phyloP scores from a whole-genome alignment of 78 protist species.

The Andalucia godoyi region DNA sequence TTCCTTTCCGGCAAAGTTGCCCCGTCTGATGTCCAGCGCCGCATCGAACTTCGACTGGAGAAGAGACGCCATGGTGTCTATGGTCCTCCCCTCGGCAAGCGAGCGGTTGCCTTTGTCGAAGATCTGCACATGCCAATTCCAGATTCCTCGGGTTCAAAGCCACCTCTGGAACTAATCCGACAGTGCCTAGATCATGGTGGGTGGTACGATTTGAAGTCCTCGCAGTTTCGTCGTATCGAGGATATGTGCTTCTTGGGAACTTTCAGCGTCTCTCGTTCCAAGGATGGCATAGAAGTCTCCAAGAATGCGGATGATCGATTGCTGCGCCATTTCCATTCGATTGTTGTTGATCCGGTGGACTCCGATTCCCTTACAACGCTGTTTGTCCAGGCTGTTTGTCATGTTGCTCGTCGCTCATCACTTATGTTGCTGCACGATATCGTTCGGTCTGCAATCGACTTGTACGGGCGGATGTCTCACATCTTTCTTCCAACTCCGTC shows the following conservation, averaged over 20 bases:
- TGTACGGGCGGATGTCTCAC: background rate
- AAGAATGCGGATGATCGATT: too few species aligned
- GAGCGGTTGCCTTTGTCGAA: constrained; percentile 40
- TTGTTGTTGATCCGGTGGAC: too few species aligned
- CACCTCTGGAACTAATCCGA: constrained; percentile 58
- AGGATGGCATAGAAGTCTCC: too few species aligned
- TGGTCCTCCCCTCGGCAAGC: constrained; percentile 40
- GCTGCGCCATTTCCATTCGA: too few species aligned
- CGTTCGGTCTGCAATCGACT: background rate
- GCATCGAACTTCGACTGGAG: constrained; percentile 36
- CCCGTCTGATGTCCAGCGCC: too few species aligned
- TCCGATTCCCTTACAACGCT: too few species aligned
- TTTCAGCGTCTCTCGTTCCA: too few species aligned
- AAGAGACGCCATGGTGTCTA: constrained; percentile 40
- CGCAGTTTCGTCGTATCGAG: too few species aligned
- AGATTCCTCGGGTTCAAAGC: constrained; percentile 52
- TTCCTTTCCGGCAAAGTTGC: too few species aligned
- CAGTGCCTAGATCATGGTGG: constrained; percentile 60
- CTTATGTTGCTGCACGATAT: background rate
- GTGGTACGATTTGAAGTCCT: constrained; percentile 59
- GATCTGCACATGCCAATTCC: constrained; percentile 58
- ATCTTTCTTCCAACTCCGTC: constrained; percentile 9
- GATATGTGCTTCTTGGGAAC: too few species aligned
- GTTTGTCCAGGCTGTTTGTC: too few species aligned
- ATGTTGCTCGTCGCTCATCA: too few species aligned